Evolutionary conservation across 2,329 filamentous ascomycete genomes (phyloP), one percentile per base, ranked within the genome.

Genomic region (Cladophialophora immunda): DNA sequence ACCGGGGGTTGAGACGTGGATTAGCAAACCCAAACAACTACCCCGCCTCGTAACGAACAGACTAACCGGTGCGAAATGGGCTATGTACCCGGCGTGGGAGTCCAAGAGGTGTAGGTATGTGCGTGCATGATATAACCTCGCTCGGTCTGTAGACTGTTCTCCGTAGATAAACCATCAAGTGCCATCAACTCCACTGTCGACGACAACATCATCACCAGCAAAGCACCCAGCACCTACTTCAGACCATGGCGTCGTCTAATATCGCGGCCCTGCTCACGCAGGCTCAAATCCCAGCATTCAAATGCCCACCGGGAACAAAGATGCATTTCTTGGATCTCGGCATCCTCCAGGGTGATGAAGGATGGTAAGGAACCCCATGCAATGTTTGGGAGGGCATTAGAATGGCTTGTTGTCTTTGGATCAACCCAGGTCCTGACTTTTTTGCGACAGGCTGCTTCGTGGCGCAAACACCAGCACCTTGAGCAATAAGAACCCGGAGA

Each of bases 271-370:
- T 64, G 17, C 52, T 67, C 19, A 55, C 55, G 17, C 61, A 64
- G 19, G 65, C 65, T 29, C 22, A 38, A n/a, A 58, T 70, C 27
- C 68, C 68, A 2, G 68, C 70, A 15, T 75, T 75, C 63, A 73
- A 72, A 56, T 83, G 80, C 66, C 81, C 81, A 0, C 67, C 72
- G 11, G 82, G 82, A 6, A 84, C 82, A 4, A 83, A 82, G 71
- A 81, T 83, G 74, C 80, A 82, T 71, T 73, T 84, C 15, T 71
- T 83, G 19, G 77, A 82, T 71, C 73, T 83, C 7, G 82, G 82
- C 13, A 79, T 77, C 67, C 73, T 84, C 3, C 78, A 83, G 71
- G 77, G 74, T 45, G 82, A 85, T 67, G 82, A 84, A 66, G 81
- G 78, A 45, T 84, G 81, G 75, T 76, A 65, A n/a, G n/a, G 13